These are phyloP conservation scores for Trebouxiophyceae sp. DNA, from an alignment of 163 green algal genomes.

Conservation along the genomic window DNA sequence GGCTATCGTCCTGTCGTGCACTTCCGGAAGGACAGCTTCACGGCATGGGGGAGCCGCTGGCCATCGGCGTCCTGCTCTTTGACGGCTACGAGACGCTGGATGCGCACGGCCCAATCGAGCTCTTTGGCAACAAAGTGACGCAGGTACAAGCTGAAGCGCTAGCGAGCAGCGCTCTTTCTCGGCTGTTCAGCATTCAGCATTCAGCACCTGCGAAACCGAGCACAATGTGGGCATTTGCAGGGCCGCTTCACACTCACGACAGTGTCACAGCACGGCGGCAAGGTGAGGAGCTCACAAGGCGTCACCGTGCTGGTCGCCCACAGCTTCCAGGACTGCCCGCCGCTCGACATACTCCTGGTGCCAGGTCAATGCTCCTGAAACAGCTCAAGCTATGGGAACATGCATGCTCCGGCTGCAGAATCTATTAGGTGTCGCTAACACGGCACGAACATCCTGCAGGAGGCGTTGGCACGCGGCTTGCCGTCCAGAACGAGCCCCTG, in stretches of 20 bases:
- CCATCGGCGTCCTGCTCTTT: constrained; percentile 3
- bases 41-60: not conserved
- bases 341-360: constrained; percentile 7
- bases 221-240: too few species aligned
- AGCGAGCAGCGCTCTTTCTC: too few species aligned
- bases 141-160: not conserved
- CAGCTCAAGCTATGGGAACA: too few species aligned
- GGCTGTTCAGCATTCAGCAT: too few species aligned
- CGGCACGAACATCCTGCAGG: too few species aligned
- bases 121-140: not conserved
- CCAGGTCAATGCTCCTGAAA: constrained; percentile 2
- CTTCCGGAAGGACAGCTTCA: too few species aligned
- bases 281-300: not conserved
- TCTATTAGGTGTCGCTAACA: too few species aligned
- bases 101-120: constrained; percentile 5
- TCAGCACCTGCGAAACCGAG: too few species aligned
- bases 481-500: not conserved
- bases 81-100: constrained; percentile 4
- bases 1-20: too few species aligned
- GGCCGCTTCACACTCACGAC: not conserved
- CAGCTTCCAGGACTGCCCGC: not conserved
- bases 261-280: not conserved
- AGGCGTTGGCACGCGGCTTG: not conserved
- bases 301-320: not conserved
- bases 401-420: too few species aligned